Percentiles rank a stretch among this genome's conserved stretches.
Evolutionary conservation across 2,329 filamentous ascomycete genomes (phyloP).

Genomic region (Penicillium aurantiogriseum): DNA sequence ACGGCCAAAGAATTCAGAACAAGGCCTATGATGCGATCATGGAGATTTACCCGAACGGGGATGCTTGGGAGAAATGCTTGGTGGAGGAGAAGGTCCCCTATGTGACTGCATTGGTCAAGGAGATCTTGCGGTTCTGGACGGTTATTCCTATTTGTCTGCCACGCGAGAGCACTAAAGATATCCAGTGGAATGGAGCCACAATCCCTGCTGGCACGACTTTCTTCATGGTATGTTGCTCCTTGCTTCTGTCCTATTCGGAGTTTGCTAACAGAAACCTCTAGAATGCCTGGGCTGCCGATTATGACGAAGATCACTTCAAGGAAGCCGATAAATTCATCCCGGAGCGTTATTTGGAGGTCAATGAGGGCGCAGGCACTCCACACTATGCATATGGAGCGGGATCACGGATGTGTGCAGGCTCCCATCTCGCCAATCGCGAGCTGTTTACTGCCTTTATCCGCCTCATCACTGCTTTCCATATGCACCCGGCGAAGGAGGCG

Average conservation of each 20-base stretch:
- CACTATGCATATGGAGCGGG: conserved; percentile 65
- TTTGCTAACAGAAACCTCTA: conserved; percentile 21
- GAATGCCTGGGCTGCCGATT: conserved; percentile 74
- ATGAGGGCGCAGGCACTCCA: conserved; percentile 53
- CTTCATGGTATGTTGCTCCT: conserved; percentile 60
- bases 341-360: conserved; percentile 64
- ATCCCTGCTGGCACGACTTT: conserved; percentile 77
- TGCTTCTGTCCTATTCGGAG: background rate
- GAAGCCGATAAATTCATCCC: conserved; percentile 63
- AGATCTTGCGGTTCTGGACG: conserved; percentile 74
- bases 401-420: conserved; percentile 63
- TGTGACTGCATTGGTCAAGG: conserved; percentile 74
- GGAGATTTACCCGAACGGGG: conserved; percentile 67
- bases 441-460: conserved; percentile 61
- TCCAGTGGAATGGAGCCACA: conserved; percentile 63
- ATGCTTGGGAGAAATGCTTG: conserved; percentile 73
- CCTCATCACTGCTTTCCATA: conserved; percentile 58
- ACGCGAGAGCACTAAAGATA: conserved; percentile 68
- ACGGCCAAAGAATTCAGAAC: conserved; percentile 68
- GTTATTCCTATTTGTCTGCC: conserved; percentile 79
- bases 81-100: conserved; percentile 74
- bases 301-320: conserved; percentile 68
- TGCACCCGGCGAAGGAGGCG: conserved; percentile 49
- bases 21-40: conserved; percentile 69
- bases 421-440: conserved; percentile 62